Base-by-base conservation (phyloP, 2,329 filamentous ascomycete genomes). In the Chrysoporthe puriensis region DNA sequence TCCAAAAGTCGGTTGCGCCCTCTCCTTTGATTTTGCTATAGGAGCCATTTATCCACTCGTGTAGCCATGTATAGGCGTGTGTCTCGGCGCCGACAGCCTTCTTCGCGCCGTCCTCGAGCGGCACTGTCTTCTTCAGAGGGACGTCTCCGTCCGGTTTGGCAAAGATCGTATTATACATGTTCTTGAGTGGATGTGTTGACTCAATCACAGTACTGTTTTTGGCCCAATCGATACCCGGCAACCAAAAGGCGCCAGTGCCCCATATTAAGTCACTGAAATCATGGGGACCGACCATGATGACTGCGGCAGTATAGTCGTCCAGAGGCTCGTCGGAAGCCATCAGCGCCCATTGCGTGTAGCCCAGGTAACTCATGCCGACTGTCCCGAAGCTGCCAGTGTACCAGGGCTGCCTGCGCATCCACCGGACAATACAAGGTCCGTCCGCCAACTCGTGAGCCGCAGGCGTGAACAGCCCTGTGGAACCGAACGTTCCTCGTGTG, bases 351-450 rank as follows among this genome's bases (percentile, higher is more conserved):
- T 73, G 71, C 34, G 67, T 62, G 56, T 70, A 73, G 2, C 69
- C 68, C 40, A 73, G 61, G 59, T 72, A 73, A 44, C 67, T 70
- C 36, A 62, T 54, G 13, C 72, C 72, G 0, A 71, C 13, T 1
- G 71, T 73, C n/a, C 62, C 71, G 34, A 73, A 73, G 21, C 46
- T 62, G 32, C 72, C 72, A 0, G 71, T 69, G 60, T 73, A 73
- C 72, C 72, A 73, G 1, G 61, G 34, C 64, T 73, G 72, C 18
- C 46, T 46, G 16, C 71, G 69, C 71, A 72, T 73, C 72, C 72
- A 73, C 4, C 5, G 42, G 32, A 73, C 70, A 34, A 73, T 61
- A 44, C 65, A 65, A 18, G 66, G 67, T 2, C 65, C 43, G 42
- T 73, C 72, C 4, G 66, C 44, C 21, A 18, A 4, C 9, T 73